phyloP scores from a whole-genome alignment of 371 early-diverging fungal genomes.

The Choanephora cucurbitarum region DNA sequence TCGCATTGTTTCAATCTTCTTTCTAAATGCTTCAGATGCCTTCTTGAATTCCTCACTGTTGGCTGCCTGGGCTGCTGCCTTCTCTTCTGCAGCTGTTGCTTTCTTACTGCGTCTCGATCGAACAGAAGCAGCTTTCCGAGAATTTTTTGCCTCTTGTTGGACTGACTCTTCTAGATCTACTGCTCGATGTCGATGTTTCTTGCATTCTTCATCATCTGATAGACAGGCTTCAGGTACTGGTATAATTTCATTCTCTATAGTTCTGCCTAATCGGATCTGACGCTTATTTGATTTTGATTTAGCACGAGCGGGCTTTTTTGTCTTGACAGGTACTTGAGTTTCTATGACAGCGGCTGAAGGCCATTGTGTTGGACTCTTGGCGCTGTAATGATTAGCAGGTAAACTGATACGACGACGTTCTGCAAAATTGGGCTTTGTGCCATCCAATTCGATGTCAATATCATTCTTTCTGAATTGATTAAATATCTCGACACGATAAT shows the following conservation, averaged over 20 bases:
- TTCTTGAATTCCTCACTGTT: conserved; percentile 6
- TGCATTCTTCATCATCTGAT: conserved; percentile 18
- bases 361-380: conserved; percentile 3
- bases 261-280: conserved; percentile 33
- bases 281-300: conserved; percentile 40
- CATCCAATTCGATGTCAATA: conserved; percentile 58
- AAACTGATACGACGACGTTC: conserved; percentile 46
- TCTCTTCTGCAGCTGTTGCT: conserved; percentile 17
- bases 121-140: conserved; percentile 31
- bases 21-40: conserved; percentile 46
- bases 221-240: conserved; percentile 9
- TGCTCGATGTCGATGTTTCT: conserved; percentile 44
- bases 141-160: conserved; percentile 22
- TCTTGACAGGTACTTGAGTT: neutral
- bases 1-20: conserved; percentile 62
- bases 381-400: neutral
- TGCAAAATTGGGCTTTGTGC: conserved; percentile 52
- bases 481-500: conserved; percentile 61
- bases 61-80: conserved; percentile 5
- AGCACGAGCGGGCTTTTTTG: conserved; percentile 20
- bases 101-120: conserved; percentile 36
- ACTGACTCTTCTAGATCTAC: conserved; percentile 46
- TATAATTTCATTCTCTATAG: conserved; percentile 14
- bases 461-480: conserved; percentile 50
- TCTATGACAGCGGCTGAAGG: conserved; percentile 8